These are phyloP conservation scores for Fraxinus cuspidata DNA, from an alignment of 257 asterid genomes.

Conservation along the genomic window DNA sequence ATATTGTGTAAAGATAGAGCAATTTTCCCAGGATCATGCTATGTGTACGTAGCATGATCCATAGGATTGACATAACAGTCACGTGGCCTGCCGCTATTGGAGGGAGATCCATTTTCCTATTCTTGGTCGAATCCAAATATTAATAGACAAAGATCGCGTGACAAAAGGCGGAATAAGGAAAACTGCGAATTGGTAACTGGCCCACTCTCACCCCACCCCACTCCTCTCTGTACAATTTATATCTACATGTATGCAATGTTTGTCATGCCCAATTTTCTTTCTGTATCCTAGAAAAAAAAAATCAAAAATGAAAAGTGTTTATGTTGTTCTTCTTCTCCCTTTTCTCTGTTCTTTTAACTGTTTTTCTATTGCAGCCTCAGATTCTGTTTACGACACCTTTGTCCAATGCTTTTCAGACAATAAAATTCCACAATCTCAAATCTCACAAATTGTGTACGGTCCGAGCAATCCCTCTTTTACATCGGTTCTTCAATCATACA, in stretches of 20 bases:
- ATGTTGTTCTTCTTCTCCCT: background rate
- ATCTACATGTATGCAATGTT: too few species aligned
- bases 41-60: too few species aligned
- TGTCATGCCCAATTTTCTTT: too few species aligned
- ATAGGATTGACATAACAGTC: too few species aligned
- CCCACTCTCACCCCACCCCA: background rate
- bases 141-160: background rate
- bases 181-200: background rate
- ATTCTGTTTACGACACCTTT: conserved; percentile 27
- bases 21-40: too few species aligned
- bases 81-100: too few species aligned
- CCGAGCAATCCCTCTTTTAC: conserved; percentile 41
- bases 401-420: conserved; percentile 31
- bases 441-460: conserved; percentile 34
- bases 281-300: background rate
- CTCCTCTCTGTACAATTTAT: too few species aligned
- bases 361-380: conserved; percentile 12
- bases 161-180: background rate
- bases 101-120: too few species aligned
- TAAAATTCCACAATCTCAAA: conserved; percentile 29
- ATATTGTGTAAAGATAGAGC: too few species aligned
- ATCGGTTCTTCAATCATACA: conserved; percentile 34
- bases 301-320: conserved; percentile 13
- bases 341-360: background rate
- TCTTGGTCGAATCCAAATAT: too few species aligned